phyloP scores from a whole-genome alignment of 2,329 filamentous ascomycete species.

The Cladosporium sp. region DNA sequence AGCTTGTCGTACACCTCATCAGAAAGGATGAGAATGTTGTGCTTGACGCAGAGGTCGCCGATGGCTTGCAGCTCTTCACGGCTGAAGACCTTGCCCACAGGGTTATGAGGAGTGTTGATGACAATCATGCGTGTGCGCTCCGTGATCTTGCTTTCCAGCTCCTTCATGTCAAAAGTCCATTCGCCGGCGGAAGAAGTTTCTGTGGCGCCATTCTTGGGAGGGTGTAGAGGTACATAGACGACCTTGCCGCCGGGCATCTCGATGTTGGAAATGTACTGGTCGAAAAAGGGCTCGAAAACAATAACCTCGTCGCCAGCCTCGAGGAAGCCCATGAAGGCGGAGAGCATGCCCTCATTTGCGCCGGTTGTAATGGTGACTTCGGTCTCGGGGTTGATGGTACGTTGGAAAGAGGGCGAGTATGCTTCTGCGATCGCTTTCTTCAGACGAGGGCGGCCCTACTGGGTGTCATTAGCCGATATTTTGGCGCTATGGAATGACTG shows the following conservation, averaged over 20 bases:
- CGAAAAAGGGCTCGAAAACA: slow-evolving; percentile 97
- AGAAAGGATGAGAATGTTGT: slow-evolving; percentile 75
- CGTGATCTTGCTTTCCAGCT: slow-evolving; percentile 77
- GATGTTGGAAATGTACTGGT: slow-evolving; percentile 98
- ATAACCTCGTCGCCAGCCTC: slow-evolving; percentile 95
- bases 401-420: slow-evolving; percentile 85
- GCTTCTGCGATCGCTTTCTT: slow-evolving; percentile 91
- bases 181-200: slow-evolving; percentile 67
- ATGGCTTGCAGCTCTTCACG: slow-evolving; percentile 77
- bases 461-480: slow-evolving; percentile 15
- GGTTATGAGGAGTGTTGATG: slow-evolving; percentile 84
- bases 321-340: slow-evolving; percentile 96
- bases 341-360: slow-evolving; percentile 90
- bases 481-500: not conserved
- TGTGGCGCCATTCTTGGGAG: slow-evolving; percentile 65
- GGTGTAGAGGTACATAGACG: slow-evolving; percentile 91
- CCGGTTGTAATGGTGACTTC: slow-evolving; percentile 94
- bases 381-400: slow-evolving; percentile 76
- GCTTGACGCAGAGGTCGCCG: slow-evolving; percentile 82
- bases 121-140: slow-evolving; percentile 95
- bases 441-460: slow-evolving; percentile 73
- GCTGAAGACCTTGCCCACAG: slow-evolving; percentile 92
- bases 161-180: slow-evolving; percentile 66
- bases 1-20: slow-evolving; percentile 76
- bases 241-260: slow-evolving; percentile 96